These are phyloP conservation scores for Candida tetrigidarum DNA, from an alignment of 1,139 yeast genomes.

Conservation along the genomic window DNA sequence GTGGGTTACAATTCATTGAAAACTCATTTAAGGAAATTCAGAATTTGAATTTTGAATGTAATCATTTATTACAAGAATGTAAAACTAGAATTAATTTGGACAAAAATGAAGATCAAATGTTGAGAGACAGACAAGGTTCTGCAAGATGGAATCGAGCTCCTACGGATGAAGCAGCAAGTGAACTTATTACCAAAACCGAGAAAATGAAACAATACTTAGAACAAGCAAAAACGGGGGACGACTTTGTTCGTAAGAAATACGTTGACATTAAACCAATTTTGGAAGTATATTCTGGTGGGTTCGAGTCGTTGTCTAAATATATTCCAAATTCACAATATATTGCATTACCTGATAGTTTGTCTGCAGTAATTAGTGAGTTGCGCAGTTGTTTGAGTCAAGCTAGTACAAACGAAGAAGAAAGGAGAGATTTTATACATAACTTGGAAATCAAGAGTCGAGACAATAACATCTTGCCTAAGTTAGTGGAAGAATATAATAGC, in stretches of 20 bases:
- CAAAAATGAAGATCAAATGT: slow-evolving; percentile 55
- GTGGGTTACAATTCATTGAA: slow-evolving; percentile 54
- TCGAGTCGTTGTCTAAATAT: slow-evolving; percentile 40
- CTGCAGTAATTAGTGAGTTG: slow-evolving; percentile 42
- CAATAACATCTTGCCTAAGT: slow-evolving; percentile 53
- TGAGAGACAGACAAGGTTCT: slow-evolving; percentile 53
- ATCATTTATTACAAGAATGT: slow-evolving; percentile 47
- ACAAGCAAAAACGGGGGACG: slow-evolving; percentile 70
- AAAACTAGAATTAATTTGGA: slow-evolving; percentile 53
- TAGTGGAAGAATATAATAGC: slow-evolving; percentile 49
- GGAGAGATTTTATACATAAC: slow-evolving; percentile 44
- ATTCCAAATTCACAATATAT: slow-evolving; percentile 55
- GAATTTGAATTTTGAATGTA: slow-evolving; percentile 42
- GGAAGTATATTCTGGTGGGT: slow-evolving; percentile 48
- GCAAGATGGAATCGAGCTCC: slow-evolving; percentile 51
- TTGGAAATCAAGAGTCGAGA: slow-evolving; percentile 51
- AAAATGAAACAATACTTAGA: slow-evolving; percentile 53
- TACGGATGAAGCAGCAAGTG: slow-evolving; percentile 42
- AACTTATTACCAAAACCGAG: slow-evolving; percentile 40
- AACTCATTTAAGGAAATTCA: slow-evolving; percentile 50
- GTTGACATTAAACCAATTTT: slow-evolving; percentile 46
- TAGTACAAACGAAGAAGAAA: slow-evolving; percentile 28
- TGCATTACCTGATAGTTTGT: slow-evolving; percentile 44
- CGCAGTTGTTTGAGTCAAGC: slow-evolving; percentile 39
- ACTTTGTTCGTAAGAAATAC: slow-evolving; percentile 47